Evolutionary conservation across 768 basidiomycete species (phyloP).

Genomic region (Tulasnella sp.): DNA sequence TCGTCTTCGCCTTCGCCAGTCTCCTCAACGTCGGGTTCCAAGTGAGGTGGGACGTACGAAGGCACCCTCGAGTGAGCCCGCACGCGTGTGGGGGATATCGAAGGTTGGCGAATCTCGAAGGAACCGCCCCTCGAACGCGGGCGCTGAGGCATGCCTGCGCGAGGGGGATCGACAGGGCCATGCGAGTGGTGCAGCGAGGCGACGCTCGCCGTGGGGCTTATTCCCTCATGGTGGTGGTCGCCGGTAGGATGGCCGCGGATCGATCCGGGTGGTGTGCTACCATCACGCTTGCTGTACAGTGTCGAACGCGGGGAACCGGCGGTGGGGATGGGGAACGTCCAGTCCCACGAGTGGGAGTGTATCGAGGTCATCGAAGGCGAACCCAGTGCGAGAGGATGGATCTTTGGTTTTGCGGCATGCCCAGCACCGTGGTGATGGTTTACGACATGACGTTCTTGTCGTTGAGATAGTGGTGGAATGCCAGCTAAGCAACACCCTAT

Average conservation of each 20-base stretch:
- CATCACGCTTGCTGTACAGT: background rate
- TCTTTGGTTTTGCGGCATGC: background rate
- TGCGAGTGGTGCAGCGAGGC: background rate
- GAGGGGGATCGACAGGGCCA: background rate
- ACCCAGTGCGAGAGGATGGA: constrained; percentile 3
- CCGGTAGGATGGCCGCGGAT: background rate
- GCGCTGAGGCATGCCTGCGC: background rate
- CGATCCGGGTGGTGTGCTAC: background rate
- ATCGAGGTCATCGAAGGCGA: constrained; percentile 6
- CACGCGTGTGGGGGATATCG: background rate
- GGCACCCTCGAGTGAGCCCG: background rate
- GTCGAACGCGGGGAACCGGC: constrained; percentile 3
- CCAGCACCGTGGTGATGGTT: background rate
- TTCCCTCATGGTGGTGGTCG: background rate
- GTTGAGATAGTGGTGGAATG: constrained; percentile 56
- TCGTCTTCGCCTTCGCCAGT: background rate
- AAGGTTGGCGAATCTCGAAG: no score
- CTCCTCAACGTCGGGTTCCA: background rate
- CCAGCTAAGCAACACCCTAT: constrained; percentile 27
- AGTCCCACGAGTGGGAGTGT: constrained; percentile 3
- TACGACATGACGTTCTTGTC: constrained; percentile 49
- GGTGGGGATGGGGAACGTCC: constrained; percentile 7
- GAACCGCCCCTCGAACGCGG: background rate
- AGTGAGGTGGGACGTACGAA: background rate
- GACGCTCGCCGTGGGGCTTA: background rate